Conservation (phyloP, 306 rosid species). For the Medicago lupulina region DNA sequence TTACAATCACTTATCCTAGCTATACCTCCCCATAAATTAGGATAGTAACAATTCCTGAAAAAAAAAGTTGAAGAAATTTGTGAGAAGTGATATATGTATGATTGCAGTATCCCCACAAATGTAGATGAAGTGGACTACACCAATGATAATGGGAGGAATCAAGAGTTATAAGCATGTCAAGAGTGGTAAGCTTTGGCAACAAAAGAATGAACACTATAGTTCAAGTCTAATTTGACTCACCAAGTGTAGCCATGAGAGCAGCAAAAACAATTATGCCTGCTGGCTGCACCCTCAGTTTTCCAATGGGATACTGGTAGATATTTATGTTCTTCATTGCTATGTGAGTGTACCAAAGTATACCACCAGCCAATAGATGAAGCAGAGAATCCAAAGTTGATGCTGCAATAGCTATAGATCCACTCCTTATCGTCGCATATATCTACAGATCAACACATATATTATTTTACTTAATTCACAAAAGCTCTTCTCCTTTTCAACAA, state of each 20-base stretch:
- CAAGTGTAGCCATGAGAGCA: conserved; percentile 95
- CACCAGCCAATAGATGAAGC: conserved; percentile 92
- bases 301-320: conserved; percentile 84
- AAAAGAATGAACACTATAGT: neutral
- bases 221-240: conserved; percentile 39
- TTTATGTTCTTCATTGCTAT: conserved; percentile 79
- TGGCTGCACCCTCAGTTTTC: conserved; percentile 92
- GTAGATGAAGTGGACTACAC: too few relatives aligned
- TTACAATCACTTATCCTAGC: too few relatives aligned
- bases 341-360: conserved; percentile 95
- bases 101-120: too few relatives aligned
- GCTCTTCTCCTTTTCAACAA: neutral
- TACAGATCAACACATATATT: conserved; percentile 28
- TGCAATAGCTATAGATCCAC: conserved; percentile 82
- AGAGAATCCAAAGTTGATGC: conserved; percentile 85
- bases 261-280: conserved; percentile 95
- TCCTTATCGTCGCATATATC: conserved; percentile 71
- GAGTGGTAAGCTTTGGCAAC: too few relatives aligned
- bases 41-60: too few relatives aligned
- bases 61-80: too few relatives aligned
- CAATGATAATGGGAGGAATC: too few relatives aligned
- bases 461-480: conserved; percentile 29
- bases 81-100: too few relatives aligned
- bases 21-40: too few relatives aligned
- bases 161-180: too few relatives aligned